A percentile compares a stretch with the other conserved stretches of the same genome.
These are phyloP conservation scores for Solanum aculeatissimum DNA, from an alignment of 305 asterid genomes.

Conservation along the genomic window DNA sequence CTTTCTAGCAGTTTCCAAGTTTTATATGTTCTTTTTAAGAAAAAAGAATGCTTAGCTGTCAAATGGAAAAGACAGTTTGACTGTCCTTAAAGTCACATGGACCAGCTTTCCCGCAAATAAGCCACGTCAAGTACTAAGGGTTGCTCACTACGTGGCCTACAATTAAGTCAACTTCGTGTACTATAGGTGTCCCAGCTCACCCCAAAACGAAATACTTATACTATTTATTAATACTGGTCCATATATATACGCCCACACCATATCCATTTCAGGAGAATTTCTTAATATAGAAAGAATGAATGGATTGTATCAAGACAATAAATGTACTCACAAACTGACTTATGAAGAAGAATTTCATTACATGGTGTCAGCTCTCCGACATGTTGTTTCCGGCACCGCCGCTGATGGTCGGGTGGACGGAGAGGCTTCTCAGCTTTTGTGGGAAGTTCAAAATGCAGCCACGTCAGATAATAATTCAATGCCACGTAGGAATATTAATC, in stretches of 20 bases:
- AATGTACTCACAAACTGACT: background rate
- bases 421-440: background rate
- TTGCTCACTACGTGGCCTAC: background rate
- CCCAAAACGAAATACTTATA: background rate
- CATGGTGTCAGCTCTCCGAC: conserved; percentile 14
- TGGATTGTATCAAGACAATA: background rate
- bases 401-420: background rate
- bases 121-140: background rate
- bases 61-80: background rate
- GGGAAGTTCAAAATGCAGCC: background rate
- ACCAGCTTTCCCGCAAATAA: background rate
- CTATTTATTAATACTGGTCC: too few relatives aligned
- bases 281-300: background rate
- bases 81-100: background rate
- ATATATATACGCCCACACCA: background rate
- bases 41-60: background rate
- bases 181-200: background rate
- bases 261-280: background rate
- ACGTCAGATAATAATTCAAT: background rate
- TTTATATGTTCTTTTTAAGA: background rate
- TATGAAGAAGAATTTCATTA: background rate
- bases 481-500: background rate
- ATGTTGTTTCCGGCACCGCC: background rate
- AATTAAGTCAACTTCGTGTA: background rate
- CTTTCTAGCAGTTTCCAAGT: background rate